Evolutionary conservation across 768 basidiomycete genomes (phyloP), one percentile per base, ranked within the genome.

Genomic region (Pleurotus platypus): DNA sequence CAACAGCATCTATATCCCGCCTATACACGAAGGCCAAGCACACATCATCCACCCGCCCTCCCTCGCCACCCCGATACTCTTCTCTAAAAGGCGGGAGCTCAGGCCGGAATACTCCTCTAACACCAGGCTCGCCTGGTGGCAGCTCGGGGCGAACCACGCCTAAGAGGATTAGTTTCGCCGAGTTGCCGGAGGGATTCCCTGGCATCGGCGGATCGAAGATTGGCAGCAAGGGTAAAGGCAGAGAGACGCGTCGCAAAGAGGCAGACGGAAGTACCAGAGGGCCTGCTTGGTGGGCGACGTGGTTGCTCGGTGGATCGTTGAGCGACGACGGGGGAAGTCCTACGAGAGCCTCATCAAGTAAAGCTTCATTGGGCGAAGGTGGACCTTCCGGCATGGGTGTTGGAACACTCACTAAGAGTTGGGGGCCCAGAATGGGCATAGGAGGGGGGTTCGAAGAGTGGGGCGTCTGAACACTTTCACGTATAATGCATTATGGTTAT

Each of bases 1-100:
- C 90, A 1, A 92, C 90, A 1, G 90, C 90, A 1, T 87, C 85
- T 26, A 77, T 92, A 48, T 90, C 89, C 20, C 78, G 86, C n/a
- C 78, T 92, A 12, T 87, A 86, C 62, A 89, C 88, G 0, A 86
- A 84, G 59, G 77, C 69, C 30, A 74, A 67, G 42, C 77, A 78
- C 61, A 78, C 84, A 2, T 79, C 83, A 13, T 87, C 87, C 3
- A 85, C 88, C 1, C 78, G 84, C 3, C 73, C 85, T 2, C 83
- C 80, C 2, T 82, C 81, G 0, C 85, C 86, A 0, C 87, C 89
- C 11, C 69, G 72, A 7, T 72, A 72, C 26, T 76, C 75, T 26
- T 72, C 74, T 2, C 70, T 78, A 72, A 78, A 79, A 59, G 61
- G 46, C 12, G 37, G 55, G 38, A 57, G 18, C 18, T 40, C n/a